Base-by-base conservation (phyloP, 1,284 basidiomycete species). In the Phylloporus gajari region DNA sequence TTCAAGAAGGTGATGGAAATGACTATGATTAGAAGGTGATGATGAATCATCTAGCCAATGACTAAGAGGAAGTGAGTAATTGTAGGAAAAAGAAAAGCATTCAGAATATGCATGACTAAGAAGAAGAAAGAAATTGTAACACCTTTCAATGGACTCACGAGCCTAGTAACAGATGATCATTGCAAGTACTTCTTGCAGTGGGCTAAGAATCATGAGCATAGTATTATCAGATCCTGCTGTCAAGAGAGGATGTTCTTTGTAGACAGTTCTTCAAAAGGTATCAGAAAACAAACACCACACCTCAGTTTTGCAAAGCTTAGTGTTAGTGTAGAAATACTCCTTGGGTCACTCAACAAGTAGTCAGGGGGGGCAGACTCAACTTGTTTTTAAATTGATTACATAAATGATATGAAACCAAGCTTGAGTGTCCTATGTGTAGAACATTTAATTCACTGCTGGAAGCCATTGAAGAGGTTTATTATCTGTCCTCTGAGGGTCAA, bases 161-260 rank as follows among this genome's bases (percentile, higher is more conserved):
- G 3, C 59, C 65, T 78, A 69, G 76, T 79, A 78, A 76, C 76
- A 76, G 75, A 79, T 70, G 60, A 70, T 65, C 77, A 63, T 6
- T 7, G n/a, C 12, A 59, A 32, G 66, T 27, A 51, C 70, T 69
- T 72, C 66, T 59, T 23, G 65, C 35, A 53, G 66, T 69, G 35
- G 46, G 46, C 30, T n/a, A 53, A 53, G n/a, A n/a, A n/a, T 7
- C 48, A 23, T 25, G 23, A 6, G 40, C 11, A n/a, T n/a, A n/a
- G 17, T 56, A 56, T 56, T 38, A 59, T n/a, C n/a, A n/a, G n/a
- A n/a, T n/a, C n/a, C n/a, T n/a, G n/a, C n/a, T n/a, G n/a, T n/a
- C n/a, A n/a, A n/a, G n/a, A n/a, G 11, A 19, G 68, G 32, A 64
- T 40, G 21, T 78, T 70, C 77, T 72, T 76, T 59, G 74, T 67